phyloP scores from a whole-genome alignment of 345 rosid genomes.

The Psidium guajava region DNA sequence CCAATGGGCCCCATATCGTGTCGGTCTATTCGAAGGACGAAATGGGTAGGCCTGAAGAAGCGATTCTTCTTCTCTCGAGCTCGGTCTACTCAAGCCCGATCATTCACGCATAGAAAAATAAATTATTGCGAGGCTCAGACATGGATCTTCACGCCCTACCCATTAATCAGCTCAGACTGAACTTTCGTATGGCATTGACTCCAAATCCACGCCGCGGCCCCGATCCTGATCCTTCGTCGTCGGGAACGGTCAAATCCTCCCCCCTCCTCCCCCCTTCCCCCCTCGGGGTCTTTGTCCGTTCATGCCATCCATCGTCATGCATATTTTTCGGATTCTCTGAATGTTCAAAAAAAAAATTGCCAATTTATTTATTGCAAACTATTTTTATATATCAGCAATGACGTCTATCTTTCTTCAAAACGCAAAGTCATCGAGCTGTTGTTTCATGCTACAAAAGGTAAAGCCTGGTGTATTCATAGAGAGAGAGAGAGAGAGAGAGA shows the following conservation, averaged over 20 bases:
- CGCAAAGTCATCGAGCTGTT: neutral
- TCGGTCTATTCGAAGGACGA: neutral
- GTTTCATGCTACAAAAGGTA: neutral
- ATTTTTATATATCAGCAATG: neutral
- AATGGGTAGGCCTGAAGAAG: neutral
- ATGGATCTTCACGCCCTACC: neutral
- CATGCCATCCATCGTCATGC: neutral
- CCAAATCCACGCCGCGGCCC: neutral
- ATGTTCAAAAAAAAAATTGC: neutral
- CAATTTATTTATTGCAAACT: neutral
- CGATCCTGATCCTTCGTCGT: neutral
- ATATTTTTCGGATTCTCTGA: neutral
- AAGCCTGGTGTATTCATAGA: neutral
- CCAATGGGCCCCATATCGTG: neutral
- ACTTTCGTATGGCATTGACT: neutral
- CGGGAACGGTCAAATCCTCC: neutral
- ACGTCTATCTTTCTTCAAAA: neutral
- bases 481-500: neutral
- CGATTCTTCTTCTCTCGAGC: neutral
- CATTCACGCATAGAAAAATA: neutral
- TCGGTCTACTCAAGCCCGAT: neutral
- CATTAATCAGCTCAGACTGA: neutral
- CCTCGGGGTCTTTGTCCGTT: neutral
- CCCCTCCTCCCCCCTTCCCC: no score
- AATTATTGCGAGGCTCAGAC: neutral